These are phyloP conservation scores for Pichia cephalocereana DNA, from an alignment of 805 yeast species.

Conservation along the genomic window DNA sequence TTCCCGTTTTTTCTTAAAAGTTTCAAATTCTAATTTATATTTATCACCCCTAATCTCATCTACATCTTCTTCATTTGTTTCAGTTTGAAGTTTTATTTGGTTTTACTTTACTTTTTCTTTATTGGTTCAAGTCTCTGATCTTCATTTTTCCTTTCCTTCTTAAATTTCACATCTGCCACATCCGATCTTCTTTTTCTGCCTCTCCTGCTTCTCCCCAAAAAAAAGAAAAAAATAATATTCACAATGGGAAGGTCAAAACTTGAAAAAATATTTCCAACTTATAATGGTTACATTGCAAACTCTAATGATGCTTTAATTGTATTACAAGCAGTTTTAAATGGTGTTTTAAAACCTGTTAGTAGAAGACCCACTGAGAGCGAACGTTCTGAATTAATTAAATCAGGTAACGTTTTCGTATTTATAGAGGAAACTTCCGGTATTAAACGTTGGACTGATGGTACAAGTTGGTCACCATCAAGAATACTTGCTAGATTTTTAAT, in stretches of 20 bases:
- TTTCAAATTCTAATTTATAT: too few species aligned
- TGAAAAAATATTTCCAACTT: constrained; percentile 38
- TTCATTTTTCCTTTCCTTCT: too few species aligned
- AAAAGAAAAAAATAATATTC: too few species aligned
- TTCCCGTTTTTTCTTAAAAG: too few species aligned
- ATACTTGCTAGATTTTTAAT: constrained; percentile 79
- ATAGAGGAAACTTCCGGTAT: constrained; percentile 76
- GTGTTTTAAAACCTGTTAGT: constrained; percentile 50
- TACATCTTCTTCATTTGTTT: too few species aligned
- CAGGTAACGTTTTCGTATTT: constrained; percentile 80
- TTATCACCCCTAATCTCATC: too few species aligned
- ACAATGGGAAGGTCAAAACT: not conserved
- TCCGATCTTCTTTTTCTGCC: too few species aligned
- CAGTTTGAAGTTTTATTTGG: too few species aligned
- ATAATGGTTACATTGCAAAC: constrained; percentile 66
- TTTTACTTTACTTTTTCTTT: too few species aligned
- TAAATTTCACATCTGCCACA: too few species aligned
- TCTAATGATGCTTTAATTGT: constrained; percentile 77
- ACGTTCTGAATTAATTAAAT: constrained; percentile 50
- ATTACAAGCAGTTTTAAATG: constrained; percentile 68
- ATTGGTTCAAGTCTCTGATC: too few species aligned
- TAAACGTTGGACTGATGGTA: constrained; percentile 95
- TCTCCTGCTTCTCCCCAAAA: too few species aligned
- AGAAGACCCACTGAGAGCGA: constrained; percentile 82
- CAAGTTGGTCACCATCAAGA: constrained; percentile 87